Percentiles rank a stretch among this genome's conserved stretches.
Evolutionary conservation across 495 filamentous ascomycete genomes (phyloP).

Genomic region (Xylaria cubensis): DNA sequence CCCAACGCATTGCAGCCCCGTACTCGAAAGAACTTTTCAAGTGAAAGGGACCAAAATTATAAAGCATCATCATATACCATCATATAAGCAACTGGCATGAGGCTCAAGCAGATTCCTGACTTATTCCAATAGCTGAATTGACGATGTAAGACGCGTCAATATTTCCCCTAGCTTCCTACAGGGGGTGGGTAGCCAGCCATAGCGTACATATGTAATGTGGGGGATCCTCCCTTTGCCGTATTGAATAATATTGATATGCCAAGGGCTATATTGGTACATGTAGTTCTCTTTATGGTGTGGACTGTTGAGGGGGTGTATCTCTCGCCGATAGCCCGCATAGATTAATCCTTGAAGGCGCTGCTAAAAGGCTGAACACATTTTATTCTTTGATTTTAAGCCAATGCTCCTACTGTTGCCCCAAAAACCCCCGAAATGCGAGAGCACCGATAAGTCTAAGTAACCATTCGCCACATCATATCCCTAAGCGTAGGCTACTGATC

Average conservation of each 20-base stretch:
- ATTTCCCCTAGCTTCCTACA: not conserved
- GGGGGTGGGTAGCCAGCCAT: not conserved
- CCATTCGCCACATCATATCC: not conserved
- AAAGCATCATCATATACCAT: slow-evolving; percentile 9
- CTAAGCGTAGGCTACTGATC: too few species aligned
- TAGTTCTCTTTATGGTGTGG: not conserved
- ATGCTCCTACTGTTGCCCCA: not conserved
- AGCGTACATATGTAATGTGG: not conserved
- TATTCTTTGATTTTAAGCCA: not conserved
- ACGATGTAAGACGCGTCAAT: not conserved
- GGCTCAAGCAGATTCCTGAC: not conserved
- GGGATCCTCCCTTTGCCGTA: not conserved
- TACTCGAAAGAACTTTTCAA: not conserved
- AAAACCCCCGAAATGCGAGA: not conserved
- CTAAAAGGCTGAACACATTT: not conserved
- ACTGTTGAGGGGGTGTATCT: not conserved
- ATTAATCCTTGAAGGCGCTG: not conserved
- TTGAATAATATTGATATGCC: not conserved
- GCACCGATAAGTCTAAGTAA: not conserved
- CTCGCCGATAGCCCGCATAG: not conserved
- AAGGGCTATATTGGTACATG: not conserved
- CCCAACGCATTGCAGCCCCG: not conserved
- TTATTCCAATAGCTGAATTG: not conserved
- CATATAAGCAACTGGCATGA: not conserved
- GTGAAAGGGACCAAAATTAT: not conserved